Conservation (phyloP, 2,329 filamentous ascomycete genomes). For the Cladophialophora bantiana region DNA sequence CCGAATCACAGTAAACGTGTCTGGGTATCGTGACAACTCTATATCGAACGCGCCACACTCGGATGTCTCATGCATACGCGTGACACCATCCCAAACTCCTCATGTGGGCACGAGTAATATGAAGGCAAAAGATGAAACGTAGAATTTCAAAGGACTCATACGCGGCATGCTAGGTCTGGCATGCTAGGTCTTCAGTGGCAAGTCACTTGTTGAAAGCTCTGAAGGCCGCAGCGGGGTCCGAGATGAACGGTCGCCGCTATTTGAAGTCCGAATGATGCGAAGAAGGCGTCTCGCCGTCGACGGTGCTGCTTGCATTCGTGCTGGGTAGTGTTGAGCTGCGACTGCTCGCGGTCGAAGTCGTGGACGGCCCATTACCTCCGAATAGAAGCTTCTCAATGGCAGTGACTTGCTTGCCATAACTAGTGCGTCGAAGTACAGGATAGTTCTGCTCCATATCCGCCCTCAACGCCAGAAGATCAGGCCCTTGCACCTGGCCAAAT, state of each 20-base stretch:
- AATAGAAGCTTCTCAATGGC: slow-evolving; percentile 63
- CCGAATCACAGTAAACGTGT: slow-evolving; percentile 8
- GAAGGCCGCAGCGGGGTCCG: too few relatives aligned
- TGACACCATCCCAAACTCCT: not conserved
- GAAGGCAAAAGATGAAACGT: not conserved
- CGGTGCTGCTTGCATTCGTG: slow-evolving; percentile 63
- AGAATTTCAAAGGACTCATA: not conserved
- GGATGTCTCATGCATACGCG: slow-evolving; percentile 1
- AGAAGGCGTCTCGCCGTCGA: slow-evolving; percentile 16
- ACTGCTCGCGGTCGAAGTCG: slow-evolving; percentile 60
- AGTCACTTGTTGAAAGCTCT: not conserved
- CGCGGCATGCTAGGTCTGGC: not conserved
- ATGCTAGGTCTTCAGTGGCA: not conserved
- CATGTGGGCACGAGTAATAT: not conserved
- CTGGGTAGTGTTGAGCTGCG: slow-evolving; percentile 71
- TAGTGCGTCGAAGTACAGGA: slow-evolving; percentile 67
- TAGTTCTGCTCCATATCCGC: slow-evolving; percentile 70
- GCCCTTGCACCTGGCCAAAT: slow-evolving; percentile 66
- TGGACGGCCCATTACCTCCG: slow-evolving; percentile 66
- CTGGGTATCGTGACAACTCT: slow-evolving; percentile 16
- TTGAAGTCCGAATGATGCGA: slow-evolving; percentile 11
- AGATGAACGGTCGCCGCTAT: not conserved
- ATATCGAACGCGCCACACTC: slow-evolving; percentile 6
- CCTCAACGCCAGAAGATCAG: slow-evolving; percentile 66
- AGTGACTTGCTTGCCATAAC: slow-evolving; percentile 70